Base-by-base conservation (phyloP, 1,139 yeast genomes). In the Candida freyschussii region DNA sequence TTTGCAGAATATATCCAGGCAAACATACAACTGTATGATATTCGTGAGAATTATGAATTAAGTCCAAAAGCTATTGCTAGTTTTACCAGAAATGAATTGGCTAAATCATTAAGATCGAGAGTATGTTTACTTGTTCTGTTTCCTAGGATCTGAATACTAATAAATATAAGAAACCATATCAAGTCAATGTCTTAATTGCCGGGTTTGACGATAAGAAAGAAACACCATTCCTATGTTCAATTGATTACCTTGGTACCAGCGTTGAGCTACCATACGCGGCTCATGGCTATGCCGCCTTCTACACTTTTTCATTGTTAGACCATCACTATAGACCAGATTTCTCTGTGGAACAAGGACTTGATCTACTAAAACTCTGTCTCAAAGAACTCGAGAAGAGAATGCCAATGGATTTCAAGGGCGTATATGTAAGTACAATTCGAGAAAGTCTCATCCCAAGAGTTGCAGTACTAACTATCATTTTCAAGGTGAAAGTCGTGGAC, bases 391-490 rank as follows among this genome's bases (percentile, higher is more conserved):
- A 76, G 45, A 75, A 69, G 37, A 78, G 99, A 69, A 79, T 91
- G 86, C 99, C 99, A 27, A 73, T 91, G 46, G 97, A 91, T 54
- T 91, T 85, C 69, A 91, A 91, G 66, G 98, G 98, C 17, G 79
- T 83, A 26, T 73, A 62, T 41, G 71, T 57, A 36, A 29, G 53
- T 44, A 19, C 24, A 9, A 14, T 15, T 13, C 5, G 9, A 4
- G 13, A 9, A 17, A 11, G 8, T 11, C 23, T 8, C 24, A 13
- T 4, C 17, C 24, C 30, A 19, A 27, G 23, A 21, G 37, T 16
- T 16, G 36, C 34, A 19, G 23, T 37, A 14, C 22, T 17, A 29
- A 41, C 43, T 43, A 34, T 34, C 33, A n/a, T 7, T 13, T 25
- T 18, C 45, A 51, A 67, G 50, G 73, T 86, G 34, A 86, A 87